These are phyloP conservation scores for Fagus crenata DNA, from an alignment of 306 rosid species.

Conservation along the genomic window DNA sequence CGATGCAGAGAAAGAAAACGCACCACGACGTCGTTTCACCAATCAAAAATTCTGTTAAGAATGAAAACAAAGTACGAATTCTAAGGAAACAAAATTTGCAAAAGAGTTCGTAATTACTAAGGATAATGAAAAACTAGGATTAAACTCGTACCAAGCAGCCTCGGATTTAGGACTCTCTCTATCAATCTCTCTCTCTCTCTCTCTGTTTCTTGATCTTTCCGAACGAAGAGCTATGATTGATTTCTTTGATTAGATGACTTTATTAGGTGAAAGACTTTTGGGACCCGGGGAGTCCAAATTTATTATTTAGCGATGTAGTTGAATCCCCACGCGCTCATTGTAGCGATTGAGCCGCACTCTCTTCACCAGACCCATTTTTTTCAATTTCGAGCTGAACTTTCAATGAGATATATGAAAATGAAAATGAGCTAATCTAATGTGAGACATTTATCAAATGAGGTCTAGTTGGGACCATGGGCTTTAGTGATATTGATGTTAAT, in stretches of 20 bases:
- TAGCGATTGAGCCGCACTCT: constrained; percentile 11
- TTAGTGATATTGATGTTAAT: not conserved
- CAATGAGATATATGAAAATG: too few species aligned
- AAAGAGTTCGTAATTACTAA: not conserved
- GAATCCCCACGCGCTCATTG: constrained; percentile 22
- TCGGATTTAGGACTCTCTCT: not conserved
- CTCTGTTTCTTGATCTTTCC: not conserved
- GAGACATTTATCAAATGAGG: not conserved
- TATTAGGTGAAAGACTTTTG: constrained; percentile 22
- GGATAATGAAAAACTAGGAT: not conserved
- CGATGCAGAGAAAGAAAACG: constrained; percentile 6
- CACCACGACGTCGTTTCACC: constrained; percentile 5
- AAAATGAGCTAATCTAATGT: too few species aligned
- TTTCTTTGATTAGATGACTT: constrained; percentile 17
- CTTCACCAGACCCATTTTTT: too few species aligned
- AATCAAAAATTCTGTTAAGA: constrained; percentile 28
- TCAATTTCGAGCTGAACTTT: too few species aligned
- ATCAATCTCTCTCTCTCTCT: not conserved
- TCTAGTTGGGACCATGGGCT: not conserved
- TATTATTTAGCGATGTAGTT: constrained; percentile 15
- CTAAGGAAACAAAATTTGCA: constrained; percentile 8
- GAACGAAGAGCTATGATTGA: not conserved
- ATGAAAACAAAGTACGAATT: not conserved
- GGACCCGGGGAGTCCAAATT: not conserved
- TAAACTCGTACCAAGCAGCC: not conserved